These are phyloP conservation scores for Gossypium sturtianum DNA, from an alignment of 345 rosid genomes.

Conservation along the genomic window DNA sequence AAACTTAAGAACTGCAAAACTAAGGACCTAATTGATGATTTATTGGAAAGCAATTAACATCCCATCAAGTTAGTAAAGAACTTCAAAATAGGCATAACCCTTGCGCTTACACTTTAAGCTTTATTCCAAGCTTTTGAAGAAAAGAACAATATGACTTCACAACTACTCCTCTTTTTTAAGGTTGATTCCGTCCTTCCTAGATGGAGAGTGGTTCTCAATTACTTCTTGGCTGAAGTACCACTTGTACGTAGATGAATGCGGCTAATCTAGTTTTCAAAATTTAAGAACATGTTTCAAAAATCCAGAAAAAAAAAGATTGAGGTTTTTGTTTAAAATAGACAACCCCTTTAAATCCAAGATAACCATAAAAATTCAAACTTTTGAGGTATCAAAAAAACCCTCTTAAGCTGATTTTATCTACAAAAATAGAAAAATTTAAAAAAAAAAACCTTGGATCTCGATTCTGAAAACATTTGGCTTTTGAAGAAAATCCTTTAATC, in stretches of 20 bases:
- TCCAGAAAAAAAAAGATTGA: constrained; percentile 28
- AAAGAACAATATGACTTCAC: constrained; percentile 46
- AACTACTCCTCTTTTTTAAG: constrained; percentile 37
- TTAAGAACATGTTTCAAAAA: constrained; percentile 29
- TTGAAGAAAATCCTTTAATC: constrained; percentile 27
- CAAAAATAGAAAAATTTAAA: background rate
- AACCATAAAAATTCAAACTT: constrained; percentile 16
- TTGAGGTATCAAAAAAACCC: constrained; percentile 66
- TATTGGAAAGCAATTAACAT: background rate
- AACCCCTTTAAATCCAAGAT: constrained; percentile 42
- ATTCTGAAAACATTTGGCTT: constrained; percentile 82
- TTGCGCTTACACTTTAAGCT: constrained; percentile 52
- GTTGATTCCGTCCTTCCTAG: constrained; percentile 54
- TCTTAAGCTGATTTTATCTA: constrained; percentile 34
- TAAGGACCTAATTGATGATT: background rate
- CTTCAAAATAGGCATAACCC: background rate
- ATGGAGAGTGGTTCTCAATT: constrained; percentile 51
- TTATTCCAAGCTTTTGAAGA: constrained; percentile 51
- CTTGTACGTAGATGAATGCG: constrained; percentile 25
- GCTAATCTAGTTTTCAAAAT: constrained; percentile 32
- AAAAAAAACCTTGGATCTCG: constrained; percentile 43
- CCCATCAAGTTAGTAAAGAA: background rate
- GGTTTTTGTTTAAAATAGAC: constrained; percentile 52
- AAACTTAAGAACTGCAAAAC: background rate
- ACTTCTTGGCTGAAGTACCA: constrained; percentile 44